phyloP scores from a whole-genome alignment of 2,329 filamentous ascomycete genomes.

The Cercospora zeae-maydis region DNA sequence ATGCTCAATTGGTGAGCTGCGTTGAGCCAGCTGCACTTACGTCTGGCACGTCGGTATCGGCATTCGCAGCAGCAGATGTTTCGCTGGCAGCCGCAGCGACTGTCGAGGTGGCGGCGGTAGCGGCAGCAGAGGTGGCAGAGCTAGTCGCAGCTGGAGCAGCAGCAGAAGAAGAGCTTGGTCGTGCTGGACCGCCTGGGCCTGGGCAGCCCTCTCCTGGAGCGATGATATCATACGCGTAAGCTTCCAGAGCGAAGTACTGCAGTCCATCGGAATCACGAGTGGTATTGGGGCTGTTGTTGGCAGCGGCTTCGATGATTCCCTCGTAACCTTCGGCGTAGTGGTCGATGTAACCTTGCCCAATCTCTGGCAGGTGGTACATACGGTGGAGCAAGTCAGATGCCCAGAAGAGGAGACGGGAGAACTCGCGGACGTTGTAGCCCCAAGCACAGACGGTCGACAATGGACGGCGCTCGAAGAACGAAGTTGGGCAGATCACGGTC shows the following conservation, averaged over 20 bases:
- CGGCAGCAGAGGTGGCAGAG: conserved; percentile 14
- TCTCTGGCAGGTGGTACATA: conserved; percentile 58
- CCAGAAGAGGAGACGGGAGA: conserved; percentile 60
- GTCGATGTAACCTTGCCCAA: conserved; percentile 59
- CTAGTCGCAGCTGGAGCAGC: conserved; percentile 17
- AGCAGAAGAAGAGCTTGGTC: conserved; percentile 12
- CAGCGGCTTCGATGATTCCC: conserved; percentile 53
- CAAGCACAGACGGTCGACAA: conserved; percentile 59
- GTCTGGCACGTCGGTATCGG: conserved; percentile 1
- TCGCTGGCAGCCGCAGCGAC: conserved; percentile 42
- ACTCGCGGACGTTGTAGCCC: conserved; percentile 60
- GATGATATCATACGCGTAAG: conserved; percentile 63
- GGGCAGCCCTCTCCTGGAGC: conserved; percentile 61
- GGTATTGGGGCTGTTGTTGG: conserved; percentile 48
- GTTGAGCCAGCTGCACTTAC: neutral
- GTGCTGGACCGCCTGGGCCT: conserved; percentile 38
- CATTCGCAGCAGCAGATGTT: conserved; percentile 59
- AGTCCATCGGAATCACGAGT: conserved; percentile 60
- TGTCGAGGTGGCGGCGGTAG: conserved; percentile 6
- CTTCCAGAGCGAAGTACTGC: conserved; percentile 67
- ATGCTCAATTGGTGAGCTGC: neutral
- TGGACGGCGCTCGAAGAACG: conserved; percentile 56
- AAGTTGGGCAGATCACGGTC: conserved; percentile 66
- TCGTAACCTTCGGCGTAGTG: conserved; percentile 61
- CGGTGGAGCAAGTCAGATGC: conserved; percentile 65